These are phyloP conservation scores for Yarrowia yakushimensis DNA, from an alignment of 805 yeast genomes.

Conservation along the genomic window DNA sequence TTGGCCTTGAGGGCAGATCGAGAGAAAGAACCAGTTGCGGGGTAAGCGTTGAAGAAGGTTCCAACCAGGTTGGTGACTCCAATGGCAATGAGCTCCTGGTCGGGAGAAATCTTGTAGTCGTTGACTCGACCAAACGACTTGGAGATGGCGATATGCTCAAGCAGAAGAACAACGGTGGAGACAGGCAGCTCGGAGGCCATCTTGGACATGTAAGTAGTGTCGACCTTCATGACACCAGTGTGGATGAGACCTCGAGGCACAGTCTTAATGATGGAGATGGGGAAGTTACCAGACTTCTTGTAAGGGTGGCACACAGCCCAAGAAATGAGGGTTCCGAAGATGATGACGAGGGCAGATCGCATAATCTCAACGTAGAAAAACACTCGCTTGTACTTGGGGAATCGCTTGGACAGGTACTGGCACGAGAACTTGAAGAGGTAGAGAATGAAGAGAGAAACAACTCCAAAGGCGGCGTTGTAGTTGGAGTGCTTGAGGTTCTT, in stretches of 20 bases:
- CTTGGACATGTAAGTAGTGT: conserved; percentile 53
- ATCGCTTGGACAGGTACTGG: conserved; percentile 57
- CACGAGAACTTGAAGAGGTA: conserved; percentile 67
- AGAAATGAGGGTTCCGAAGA: conserved; percentile 77
- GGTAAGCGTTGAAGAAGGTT: conserved; percentile 89
- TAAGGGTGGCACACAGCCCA: conserved; percentile 66
- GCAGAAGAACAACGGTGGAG: conserved; percentile 71
- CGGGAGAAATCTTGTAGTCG: conserved; percentile 86
- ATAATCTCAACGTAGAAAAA: conserved; percentile 73
- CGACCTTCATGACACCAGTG: conserved; percentile 68
- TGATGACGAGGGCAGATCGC: conserved; percentile 76
- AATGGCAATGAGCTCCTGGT: conserved; percentile 90
- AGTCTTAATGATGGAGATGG: conserved; percentile 62
- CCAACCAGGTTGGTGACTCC: conserved; percentile 89
- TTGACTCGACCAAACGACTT: conserved; percentile 91
- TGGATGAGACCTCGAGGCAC: conserved; percentile 81
- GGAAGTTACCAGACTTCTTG: conserved; percentile 41
- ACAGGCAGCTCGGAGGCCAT: conserved; percentile 82
- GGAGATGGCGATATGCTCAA: conserved; percentile 91
- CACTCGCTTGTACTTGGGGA: conserved; percentile 52
- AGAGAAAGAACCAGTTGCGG: conserved; percentile 93
- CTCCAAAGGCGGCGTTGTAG: conserved; percentile 85
- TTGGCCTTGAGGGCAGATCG: conserved; percentile 92
- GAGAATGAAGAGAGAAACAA: conserved; percentile 67
- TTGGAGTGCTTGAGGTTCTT: conserved; percentile 66